Base-by-base conservation (phyloP, 2,329 filamentous ascomycete species). In the Pseudodiploospora longispora region DNA sequence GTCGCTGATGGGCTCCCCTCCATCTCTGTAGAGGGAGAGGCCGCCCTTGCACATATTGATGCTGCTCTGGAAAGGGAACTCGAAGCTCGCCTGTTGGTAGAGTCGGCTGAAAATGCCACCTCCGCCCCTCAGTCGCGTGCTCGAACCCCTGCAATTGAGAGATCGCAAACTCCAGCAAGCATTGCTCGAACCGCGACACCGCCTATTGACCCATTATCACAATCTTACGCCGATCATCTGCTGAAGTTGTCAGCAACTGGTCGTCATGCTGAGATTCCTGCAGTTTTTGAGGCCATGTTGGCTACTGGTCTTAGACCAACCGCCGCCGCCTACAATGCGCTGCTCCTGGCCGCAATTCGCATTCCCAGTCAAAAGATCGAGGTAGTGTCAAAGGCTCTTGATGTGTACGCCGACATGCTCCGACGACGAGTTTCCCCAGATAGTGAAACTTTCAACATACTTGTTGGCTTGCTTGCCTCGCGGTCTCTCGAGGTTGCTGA, bases 381-480 rank as follows among this genome's bases (percentile, higher is more conserved):
- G 67, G 81, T 93, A 42, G 87, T 95, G 10, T 84, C 88, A 49
- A 95, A 95, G 69, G 89, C 88, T 5, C 75, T 97, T 42, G 90
- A 95, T 68, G 86, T 98, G 42, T 98, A 97, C 64, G 85, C 89
- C 10, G 90, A 97, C 61, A 97, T 98, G 93, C 80, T 95, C 54
- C 82, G 84, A 52, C 85, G 90, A 52, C 84, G 83, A 54, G 83
- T 97, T 27, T 69, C 77, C 19, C 90, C 91, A 6, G 84, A 96
- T 61, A 81, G 82, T 43, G 79, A 85, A 46, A 97, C 91, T 0
- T 97, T 95, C 66, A 82, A 88, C 59, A 89, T 89, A 31, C 72
- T 98, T 12, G 85, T 98, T 44, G 81, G 85, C 46, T 72, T 96
- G 34, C 74, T 98, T 42, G 85, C 90, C 12, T 78, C 81, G 10